A percentile compares a stretch with the other conserved stretches of the same genome.
Evolutionary conservation across 2,329 filamentous ascomycete species (phyloP).

Genomic region (Aspergillus texensis): DNA sequence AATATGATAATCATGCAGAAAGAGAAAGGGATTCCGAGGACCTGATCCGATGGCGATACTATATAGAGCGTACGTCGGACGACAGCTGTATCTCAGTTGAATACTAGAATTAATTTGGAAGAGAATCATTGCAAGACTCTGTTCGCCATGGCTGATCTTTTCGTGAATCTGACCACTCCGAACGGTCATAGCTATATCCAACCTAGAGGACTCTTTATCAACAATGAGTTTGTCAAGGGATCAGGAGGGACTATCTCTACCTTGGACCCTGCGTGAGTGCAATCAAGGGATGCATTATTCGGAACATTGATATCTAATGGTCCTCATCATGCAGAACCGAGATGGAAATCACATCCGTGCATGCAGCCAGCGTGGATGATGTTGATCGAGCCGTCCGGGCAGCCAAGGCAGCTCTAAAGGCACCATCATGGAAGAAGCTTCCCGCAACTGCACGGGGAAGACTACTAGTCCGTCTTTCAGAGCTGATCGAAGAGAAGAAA

Average conservation of each 20-base stretch:
- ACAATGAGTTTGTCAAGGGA: slow-evolving; percentile 73
- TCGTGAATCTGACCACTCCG: slow-evolving; percentile 64
- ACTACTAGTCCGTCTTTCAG: slow-evolving; percentile 68
- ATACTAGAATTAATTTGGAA: no score
- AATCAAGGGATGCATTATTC: accelerated
- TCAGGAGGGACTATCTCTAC: slow-evolving; percentile 63
- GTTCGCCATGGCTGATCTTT: slow-evolving; percentile 20
- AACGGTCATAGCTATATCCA: slow-evolving; percentile 72
- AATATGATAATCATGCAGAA: no score
- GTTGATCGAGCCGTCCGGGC: slow-evolving; percentile 72
- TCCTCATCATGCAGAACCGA: no score
- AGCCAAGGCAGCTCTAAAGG: slow-evolving; percentile 68
- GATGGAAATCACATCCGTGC: slow-evolving; percentile 46
- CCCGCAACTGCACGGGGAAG: slow-evolving; percentile 67
- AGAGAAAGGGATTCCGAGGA: no score
- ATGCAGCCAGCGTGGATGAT: slow-evolving; percentile 67
- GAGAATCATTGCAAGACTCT: no score
- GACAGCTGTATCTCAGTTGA: no score
- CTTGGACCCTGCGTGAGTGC: slow-evolving; percentile 67
- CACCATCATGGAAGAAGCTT: slow-evolving; percentile 68
- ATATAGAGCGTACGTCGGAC: no score
- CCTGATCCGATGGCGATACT: no score
- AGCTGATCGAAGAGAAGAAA: slow-evolving; percentile 65
- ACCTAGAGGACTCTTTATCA: slow-evolving; percentile 75
- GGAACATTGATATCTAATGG: no score